Base-by-base conservation (phyloP, 2,329 filamentous ascomycete genomes). In the Pseudocercospora fijiensis region DNA sequence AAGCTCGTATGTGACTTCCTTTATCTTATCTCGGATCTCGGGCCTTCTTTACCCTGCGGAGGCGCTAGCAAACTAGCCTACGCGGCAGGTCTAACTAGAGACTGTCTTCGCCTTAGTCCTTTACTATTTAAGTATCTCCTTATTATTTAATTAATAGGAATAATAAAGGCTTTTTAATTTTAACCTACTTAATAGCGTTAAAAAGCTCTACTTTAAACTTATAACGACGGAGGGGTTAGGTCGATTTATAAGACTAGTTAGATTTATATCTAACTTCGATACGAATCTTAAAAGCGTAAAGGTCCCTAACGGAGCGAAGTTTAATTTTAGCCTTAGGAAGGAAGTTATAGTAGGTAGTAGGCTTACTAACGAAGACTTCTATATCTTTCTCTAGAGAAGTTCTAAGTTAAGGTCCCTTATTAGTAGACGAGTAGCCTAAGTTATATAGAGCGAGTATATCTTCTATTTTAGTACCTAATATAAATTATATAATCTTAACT, bases 191-290 rank as follows among this genome's bases (percentile, higher is more conserved):
- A 65, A 96, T 80, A 1, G 92, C 91, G 10, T 91, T 78, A 2
- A 93, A 87, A 63, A 98, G 82, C 1, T 93, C 94, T 73, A 92
- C 96, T 87, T 97, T 96, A 80, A 97, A 97, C 78, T 96, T 96
- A 75, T 90, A 95, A 65, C 92, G 88, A 58, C 92, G 88, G 11
- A 88, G 85, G n/a, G 88, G 87, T 45, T 92, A 90, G 30, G 96
- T 84, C 1, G 85, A 82, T 67, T 96, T 92, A 77, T 96, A 81
- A 43, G 78, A 76, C 77, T 79, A 80, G 66, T 81, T 81, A 66
- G 76, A 78, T 65, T 69, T 61, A 33, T 62, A 49, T 20, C 59
- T 27, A 64, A 65, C 63, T 61, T 56, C 30, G 27, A 66, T 69
- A 18, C 69, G 62, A 9, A 77, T 62, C 18, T 75, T 71, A 10